Conservation (phyloP, 805 yeast genomes). For the Ogataea neopini region DNA sequence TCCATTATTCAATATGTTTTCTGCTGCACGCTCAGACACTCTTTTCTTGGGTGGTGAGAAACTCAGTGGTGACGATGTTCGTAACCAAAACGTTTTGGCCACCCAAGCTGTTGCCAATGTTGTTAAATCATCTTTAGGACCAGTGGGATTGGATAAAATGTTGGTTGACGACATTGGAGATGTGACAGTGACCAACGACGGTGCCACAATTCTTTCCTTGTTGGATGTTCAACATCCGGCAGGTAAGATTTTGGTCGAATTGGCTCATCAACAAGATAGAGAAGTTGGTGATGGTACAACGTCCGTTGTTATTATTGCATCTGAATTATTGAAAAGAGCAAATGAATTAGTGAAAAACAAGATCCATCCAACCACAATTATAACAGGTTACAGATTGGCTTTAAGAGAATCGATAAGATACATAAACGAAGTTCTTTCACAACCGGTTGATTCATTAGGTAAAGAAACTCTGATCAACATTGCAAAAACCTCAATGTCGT, state of each 20-base stretch:
- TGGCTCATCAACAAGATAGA: constrained; percentile 98
- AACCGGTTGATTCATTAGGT: constrained; percentile 75
- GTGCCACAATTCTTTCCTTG: constrained; percentile 90
- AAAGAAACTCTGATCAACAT: constrained; percentile 84
- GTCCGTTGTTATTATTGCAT: constrained; percentile 92
- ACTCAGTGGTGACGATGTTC: constrained; percentile 91
- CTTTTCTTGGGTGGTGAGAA: constrained; percentile 95
- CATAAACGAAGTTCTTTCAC: constrained; percentile 81
- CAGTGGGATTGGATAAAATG: constrained; percentile 98
- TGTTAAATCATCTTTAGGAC: constrained; percentile 92
- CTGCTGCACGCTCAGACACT: constrained; percentile 87
- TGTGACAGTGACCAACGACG: constrained; percentile 97
- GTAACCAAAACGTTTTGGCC: constrained; percentile 94
- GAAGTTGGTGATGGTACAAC: constrained; percentile 99
- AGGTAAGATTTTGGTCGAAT: constrained; percentile 92
- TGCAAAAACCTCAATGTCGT: constrained; percentile 96
- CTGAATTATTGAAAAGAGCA: constrained; percentile 89
- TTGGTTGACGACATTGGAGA: constrained; percentile 98
- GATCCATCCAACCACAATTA: constrained; percentile 97
- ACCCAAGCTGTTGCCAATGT: constrained; percentile 84
- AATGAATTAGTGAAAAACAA: constrained; percentile 90
- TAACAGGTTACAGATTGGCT: constrained; percentile 94
- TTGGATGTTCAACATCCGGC: constrained; percentile 99
- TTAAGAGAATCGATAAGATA: constrained; percentile 86
- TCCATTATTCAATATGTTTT: constrained; percentile 44